A percentile compares a stretch with the other conserved stretches of the same genome.
phyloP scores from a whole-genome alignment of 345 rosid species.

The Murraya koenigii region DNA sequence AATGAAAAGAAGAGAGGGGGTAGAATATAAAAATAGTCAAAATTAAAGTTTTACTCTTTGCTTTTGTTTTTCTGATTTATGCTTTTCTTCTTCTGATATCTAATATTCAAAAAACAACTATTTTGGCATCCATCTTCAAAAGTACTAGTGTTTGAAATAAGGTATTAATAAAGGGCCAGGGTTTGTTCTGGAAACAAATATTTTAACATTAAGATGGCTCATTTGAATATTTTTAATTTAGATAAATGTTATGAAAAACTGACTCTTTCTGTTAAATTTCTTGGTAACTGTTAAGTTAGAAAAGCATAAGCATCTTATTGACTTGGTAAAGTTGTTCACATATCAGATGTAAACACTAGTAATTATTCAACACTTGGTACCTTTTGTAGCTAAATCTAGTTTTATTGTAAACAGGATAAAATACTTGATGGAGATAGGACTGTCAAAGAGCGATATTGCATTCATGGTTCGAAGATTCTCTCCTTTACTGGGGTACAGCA shows the following conservation, averaged over 20 bases:
- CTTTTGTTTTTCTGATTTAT: too few species aligned
- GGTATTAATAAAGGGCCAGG: neutral
- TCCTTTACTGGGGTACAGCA: conserved; percentile 84
- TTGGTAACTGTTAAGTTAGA: neutral
- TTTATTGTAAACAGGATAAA: conserved; percentile 49
- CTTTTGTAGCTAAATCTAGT: neutral
- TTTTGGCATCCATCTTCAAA: neutral
- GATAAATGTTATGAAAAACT: neutral
- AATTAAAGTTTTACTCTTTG: too few species aligned
- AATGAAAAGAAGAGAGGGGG: neutral
- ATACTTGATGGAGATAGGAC: conserved; percentile 64
- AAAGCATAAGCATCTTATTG: neutral
- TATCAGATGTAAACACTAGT: neutral
- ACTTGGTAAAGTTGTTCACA: neutral
- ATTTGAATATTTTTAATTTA: neutral
- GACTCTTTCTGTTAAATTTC: neutral
- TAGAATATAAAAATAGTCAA: neutral
- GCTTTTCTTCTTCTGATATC: neutral
- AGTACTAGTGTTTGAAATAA: neutral
- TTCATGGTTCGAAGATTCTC: conserved; percentile 84
- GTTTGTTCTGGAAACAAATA: neutral
- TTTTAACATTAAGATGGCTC: neutral
- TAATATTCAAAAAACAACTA: neutral
- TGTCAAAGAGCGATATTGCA: conserved; percentile 56
- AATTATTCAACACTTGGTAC: too few species aligned